Base-by-base conservation (phyloP, 345 rosid species). In the Iberis pinnata region DNA sequence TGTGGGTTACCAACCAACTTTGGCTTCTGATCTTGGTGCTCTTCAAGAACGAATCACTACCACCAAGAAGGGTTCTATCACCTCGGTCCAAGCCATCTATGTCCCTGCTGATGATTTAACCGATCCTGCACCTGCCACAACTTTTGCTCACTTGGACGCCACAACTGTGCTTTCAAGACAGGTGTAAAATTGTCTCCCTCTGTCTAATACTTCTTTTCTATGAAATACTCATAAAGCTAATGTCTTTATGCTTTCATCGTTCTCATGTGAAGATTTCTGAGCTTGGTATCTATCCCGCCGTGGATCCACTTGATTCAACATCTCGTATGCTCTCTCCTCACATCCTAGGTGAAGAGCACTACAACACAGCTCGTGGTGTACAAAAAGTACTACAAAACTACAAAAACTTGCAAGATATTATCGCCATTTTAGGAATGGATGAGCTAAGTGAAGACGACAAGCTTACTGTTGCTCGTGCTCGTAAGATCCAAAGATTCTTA, bases 81-180 rank as follows among this genome's bases (percentile, higher is more conserved):
- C 99, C 44, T 93, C 99, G 8, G 97, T 93, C 22, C 99, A 92
- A 75, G 99, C 97, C 61, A 88, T 92, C 46, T 92, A 92, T 57
- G 99, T 92, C 58, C 99, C 99, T 76, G 99, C 99, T 76, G 96
- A 92, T 75, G 98, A 92, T 68, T 83, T 92, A 84, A 92, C 98
- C 32, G 98, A 92, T 88, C 98, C 98, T 4, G 98, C 97, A 68
- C 97, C 95, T 27, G 99, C 94, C 5, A 92, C 98, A 44, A 88
- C 97, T 13, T 92, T 92, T 48, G 95, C 97, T 68, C 98, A 92
- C 74, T 85, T 92, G 82, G 98, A 92, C 55, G 98, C 95, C 60
- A 88, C 98, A 14, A 92, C 98, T 36, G 98, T 92, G 82, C 55
- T 92, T 55, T 92, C 98, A 3, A 80, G 98, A 61, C 97, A 92